Base-by-base conservation (phyloP, 2,329 filamentous ascomycete genomes). In the Claviceps fusiformis region DNA sequence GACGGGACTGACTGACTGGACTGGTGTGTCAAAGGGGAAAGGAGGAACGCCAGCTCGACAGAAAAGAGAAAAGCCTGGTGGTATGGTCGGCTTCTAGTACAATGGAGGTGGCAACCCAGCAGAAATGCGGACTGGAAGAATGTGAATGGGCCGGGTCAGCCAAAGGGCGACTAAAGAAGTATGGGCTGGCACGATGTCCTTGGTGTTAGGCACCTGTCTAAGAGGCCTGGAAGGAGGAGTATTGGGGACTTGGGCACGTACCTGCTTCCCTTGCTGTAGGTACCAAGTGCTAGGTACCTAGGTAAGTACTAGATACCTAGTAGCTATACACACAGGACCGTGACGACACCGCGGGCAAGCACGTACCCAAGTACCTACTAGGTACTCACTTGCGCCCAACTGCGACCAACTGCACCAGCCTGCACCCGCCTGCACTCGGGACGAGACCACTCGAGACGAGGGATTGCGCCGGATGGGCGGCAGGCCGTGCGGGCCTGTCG, bases 81-180 rank as follows among this genome's bases (percentile, higher is more conserved):
- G 51, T 53, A 37, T 37, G 35, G 35, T 37, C 50, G 54, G 54
- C 24, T 56, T 31, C n/a, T n/a, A n/a, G n/a, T 56, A 50, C 54
- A 49, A 53, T 56, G 54, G 54, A 54, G 55, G 54, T 47, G 44
- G 51, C 51, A 43, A 19, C 49, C 54, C 44, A 52, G 35, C 47
- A 52, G 37, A 53, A 52, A 41, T 41, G 43, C 52, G 56, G 39
- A 41, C 39, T 41, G 39, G 54, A 56, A 57, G 53, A 54, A 54
- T n/a, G 56, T 49, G 50, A 57, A 57, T 55, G 54, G 56, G 24
- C 56, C 56, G 56, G 52, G 11, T 43, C 35, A 48, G 27, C 43
- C 43, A 47, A 41, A 46, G 3, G n/a, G 17, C 24, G 50, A 45
- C 41, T 51, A 48, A 31, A 44, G 39, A 41, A 9, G 31, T 24